Evolutionary conservation across 495 filamentous ascomycete genomes (phyloP).

Genomic region (Chaetomium tenue): DNA sequence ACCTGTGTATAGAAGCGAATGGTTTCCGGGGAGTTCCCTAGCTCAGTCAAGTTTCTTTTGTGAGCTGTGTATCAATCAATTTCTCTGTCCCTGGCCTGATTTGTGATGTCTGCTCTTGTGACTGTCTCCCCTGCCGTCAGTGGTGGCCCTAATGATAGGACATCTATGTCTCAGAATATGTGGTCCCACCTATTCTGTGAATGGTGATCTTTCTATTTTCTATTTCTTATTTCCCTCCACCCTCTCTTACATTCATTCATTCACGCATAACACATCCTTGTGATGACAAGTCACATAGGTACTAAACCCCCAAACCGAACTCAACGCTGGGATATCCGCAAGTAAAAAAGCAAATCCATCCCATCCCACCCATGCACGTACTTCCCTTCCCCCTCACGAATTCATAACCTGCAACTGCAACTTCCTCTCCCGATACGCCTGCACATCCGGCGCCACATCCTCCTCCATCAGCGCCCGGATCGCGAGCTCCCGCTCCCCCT

Average conservation of each 20-base stretch:
- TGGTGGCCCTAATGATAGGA: not conserved
- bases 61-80: constrained; percentile 47
- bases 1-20: constrained; percentile 44
- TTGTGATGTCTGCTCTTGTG: constrained; percentile 2
- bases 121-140: too few species aligned
- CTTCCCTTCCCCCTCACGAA: too few species aligned
- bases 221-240: constrained; percentile 8
- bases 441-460: not conserved
- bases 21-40: constrained; percentile 34
- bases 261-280: not conserved
- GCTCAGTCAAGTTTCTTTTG: constrained; percentile 42
- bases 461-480: constrained; percentile 21
- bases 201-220: constrained; percentile 45
- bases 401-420: not conserved
- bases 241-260: not conserved
- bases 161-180: constrained; percentile 55
- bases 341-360: not conserved
- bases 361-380: too few species aligned
- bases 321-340: not conserved
- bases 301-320: not conserved
- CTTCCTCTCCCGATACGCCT: not conserved
- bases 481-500: constrained; percentile 15
- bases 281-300: not conserved
- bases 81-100: constrained; percentile 29
- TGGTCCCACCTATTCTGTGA: constrained; percentile 51